Evolutionary conservation across 768 basidiomycete genomes (phyloP), one percentile per base, ranked within the genome.

Genomic region (Mycena epipterygia): DNA sequence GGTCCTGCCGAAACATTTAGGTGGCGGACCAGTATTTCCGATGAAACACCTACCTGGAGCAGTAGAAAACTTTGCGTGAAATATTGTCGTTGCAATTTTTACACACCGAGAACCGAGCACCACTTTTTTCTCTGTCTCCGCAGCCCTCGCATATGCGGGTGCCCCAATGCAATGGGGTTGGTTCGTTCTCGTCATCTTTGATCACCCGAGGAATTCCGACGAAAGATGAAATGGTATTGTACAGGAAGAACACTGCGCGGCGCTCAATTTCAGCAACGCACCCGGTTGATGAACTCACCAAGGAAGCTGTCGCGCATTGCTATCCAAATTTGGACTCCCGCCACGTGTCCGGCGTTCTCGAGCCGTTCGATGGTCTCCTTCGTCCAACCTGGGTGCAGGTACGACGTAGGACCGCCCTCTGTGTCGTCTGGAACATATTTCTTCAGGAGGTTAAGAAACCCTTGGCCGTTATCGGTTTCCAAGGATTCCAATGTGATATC

Each of bases 111-210:
- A 61, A 61, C 32, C 33, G 46, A 14, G n/a, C 60, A 42, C 62
- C 62, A 35, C 25, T 37, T 41, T 5, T n/a, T 64, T 64, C 62
- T 29, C 23, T 33, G 32, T 49, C 32, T 25, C 30, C 30, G 25
- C 62, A 64, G n/a, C 62, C 63, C 37, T 56, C 52, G 52, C 63
- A 64, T 55, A 32, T 29, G 46, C 61, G 61, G 57, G 60, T 62
- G 48, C 60, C 48, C 61, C 46, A 51, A 62, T 62, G 57, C 48
- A 49, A 49, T 62, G 46, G 60, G 42, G 46, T 49, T 19, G 46
- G 23, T 49, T 62, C 60, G 35, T 49, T 37, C 44, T 19, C 46
- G 60, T 48, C 48, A 49, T 11, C 17, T 62, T 62, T 19, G 17
- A 49, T 49, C 60, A 49, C 23, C 44, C 60, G 60, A 60, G 59